Base-by-base conservation (phyloP, 2,329 filamentous ascomycete genomes). In the Colletotrichum sp. region DNA sequence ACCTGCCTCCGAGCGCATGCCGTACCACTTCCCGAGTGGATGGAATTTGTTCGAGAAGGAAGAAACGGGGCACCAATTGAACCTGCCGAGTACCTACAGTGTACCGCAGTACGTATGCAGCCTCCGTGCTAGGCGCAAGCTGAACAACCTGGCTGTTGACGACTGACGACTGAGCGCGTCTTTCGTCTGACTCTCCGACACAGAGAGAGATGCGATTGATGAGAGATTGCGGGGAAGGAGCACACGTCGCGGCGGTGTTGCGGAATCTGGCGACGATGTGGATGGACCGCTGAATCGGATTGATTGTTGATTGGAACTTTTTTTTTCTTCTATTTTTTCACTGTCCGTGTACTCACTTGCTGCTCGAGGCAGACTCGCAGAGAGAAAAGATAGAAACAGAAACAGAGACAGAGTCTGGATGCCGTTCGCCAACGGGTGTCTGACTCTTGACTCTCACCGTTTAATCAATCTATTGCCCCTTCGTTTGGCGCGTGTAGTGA, bases 41-140 rank as follows among this genome's bases (percentile, higher is more conserved):
- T 39, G 49, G 70, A 65, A 69, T 52, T 30, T 36, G 74, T 76
- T 76, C 74, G 66, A 67, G 74, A 76, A 76, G 74, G 70, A 73
- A 74, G 74, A 76, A 76, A 69, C 65, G 74, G 74, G 57, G 70
- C 59, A 44, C 55, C 36, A 44, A 21, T 21, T 52, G 44, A 52
- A 52, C 44, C n/a, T 21, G 44, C 44, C 44, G 44, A 52, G 44
- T 52, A n/a, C 39, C 44, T 21, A 21, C n/a, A 52, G 44, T 52
- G 44, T 32, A 30, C 28, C 28, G 8, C 28, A 30, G 28, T 49
- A 52, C 44, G 44, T 24, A 55, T 55, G 44, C 39, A 24, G 24
- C 16, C 26, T n/a, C 16, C n/a, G 44, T 52, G 44, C 44, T 52
- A 21, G 44, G 44, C 44, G n/a, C 44, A 52, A 52, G 44, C 44